A percentile compares a stretch with the other conserved stretches of the same genome.
Evolutionary conservation across 2,329 filamentous ascomycete genomes (phyloP).

Genomic region (Ceratocystis smalleyi): DNA sequence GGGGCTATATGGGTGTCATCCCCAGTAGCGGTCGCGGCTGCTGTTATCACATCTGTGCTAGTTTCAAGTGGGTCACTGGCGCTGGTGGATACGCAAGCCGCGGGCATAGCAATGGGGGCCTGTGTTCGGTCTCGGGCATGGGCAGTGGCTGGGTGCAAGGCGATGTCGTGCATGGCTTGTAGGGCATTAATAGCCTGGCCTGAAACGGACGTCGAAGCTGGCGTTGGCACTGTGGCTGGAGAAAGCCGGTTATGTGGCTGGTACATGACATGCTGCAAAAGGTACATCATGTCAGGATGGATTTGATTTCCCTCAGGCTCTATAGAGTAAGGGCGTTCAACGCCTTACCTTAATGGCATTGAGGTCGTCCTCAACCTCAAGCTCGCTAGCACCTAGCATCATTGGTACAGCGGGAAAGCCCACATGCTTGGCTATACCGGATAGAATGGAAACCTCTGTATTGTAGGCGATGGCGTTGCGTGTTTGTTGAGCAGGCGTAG

Average conservation of each 20-base stretch:
- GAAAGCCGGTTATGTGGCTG: conserved; percentile 5
- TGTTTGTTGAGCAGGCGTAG: conserved; percentile 60
- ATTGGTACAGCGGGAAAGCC: conserved; percentile 92
- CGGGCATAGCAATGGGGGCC: not conserved
- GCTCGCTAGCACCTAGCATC: conserved; percentile 53
- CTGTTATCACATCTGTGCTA: not conserved
- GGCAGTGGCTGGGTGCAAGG: not conserved
- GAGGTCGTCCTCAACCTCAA: conserved; percentile 74
- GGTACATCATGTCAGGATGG: conserved; percentile 10
- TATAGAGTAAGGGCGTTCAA: conserved; percentile 6
- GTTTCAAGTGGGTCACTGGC: not conserved
- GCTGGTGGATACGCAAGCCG: not conserved
- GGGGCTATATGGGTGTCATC: not conserved
- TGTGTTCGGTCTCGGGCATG: conserved; percentile 3
- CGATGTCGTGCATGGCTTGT: not conserved
- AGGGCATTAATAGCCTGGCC: not conserved
- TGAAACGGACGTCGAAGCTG: not conserved
- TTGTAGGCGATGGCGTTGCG: conserved; percentile 84
- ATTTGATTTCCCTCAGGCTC: conserved; percentile 6
- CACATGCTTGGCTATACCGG: conserved; percentile 84
- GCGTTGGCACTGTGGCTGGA: conserved; percentile 1
- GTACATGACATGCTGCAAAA: conserved; percentile 13
- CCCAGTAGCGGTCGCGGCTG: not conserved
- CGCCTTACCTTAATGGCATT: conserved; percentile 62
- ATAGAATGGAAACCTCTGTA: conserved; percentile 78